Evolutionary conservation across 768 basidiomycete genomes (phyloP).

Genomic region (Lyophyllum atratum): DNA sequence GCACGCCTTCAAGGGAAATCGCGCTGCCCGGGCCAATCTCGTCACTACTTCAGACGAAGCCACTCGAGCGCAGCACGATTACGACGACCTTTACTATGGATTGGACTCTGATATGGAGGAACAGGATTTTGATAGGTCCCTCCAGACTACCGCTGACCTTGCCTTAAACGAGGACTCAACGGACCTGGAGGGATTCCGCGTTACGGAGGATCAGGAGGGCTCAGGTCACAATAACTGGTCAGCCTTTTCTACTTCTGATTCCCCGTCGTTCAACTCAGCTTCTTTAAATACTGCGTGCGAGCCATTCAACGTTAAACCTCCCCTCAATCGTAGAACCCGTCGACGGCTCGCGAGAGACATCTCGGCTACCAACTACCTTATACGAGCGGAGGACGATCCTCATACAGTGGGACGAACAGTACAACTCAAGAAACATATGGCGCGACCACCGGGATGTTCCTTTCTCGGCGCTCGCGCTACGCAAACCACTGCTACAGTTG

Average conservation of each 20-base stretch:
- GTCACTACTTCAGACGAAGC: slow-evolving; percentile 12
- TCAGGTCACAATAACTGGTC: too few species aligned
- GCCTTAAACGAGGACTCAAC: background rate
- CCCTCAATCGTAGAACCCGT: background rate
- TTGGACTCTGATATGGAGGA: too few species aligned
- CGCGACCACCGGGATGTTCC: slow-evolving; percentile 29
- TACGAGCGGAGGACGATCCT: background rate
- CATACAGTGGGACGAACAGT: slow-evolving; percentile 4
- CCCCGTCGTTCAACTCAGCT: too few species aligned
- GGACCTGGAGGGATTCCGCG: background rate
- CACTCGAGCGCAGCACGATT: slow-evolving; percentile 22
- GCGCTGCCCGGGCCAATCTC: slow-evolving; percentile 21
- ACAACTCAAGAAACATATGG: slow-evolving; percentile 19
- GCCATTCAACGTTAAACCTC: background rate
- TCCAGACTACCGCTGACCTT: slow-evolving; percentile 3
- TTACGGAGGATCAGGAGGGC: too few species aligned
- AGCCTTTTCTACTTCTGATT: too few species aligned
- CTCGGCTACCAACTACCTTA: background rate
- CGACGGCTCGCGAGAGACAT: background rate
- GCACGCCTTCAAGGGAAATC: background rate
- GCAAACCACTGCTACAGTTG: background rate
- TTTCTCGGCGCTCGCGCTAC: slow-evolving; percentile 34
- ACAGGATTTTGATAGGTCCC: too few species aligned
- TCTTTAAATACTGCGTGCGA: background rate
- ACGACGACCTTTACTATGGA: slow-evolving; percentile 29